These are phyloP conservation scores for Dissophora ornata DNA, from an alignment of 192 early-diverging fungal genomes.

Conservation along the genomic window DNA sequence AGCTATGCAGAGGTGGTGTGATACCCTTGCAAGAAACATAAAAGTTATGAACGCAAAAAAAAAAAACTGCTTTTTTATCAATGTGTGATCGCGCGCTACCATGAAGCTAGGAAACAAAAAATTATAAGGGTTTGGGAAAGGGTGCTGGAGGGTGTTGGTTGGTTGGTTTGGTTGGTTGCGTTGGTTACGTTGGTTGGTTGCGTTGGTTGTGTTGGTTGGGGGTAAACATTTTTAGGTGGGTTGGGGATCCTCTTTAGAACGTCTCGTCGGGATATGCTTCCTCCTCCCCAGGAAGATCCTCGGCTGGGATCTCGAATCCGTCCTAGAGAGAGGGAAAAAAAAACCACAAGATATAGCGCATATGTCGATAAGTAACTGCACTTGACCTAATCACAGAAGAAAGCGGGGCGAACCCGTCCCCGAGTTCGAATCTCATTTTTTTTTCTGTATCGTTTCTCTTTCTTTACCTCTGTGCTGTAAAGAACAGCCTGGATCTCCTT, in stretches of 20 bases:
- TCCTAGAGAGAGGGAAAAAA: constrained; percentile 62
- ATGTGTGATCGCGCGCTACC: neutral
- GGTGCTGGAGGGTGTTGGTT: too few species aligned
- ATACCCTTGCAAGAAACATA: too few species aligned
- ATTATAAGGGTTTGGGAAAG: neutral
- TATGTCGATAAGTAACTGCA: too few species aligned
- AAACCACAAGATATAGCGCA: neutral
- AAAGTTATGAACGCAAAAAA: neutral
- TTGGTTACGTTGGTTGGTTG: too few species aligned
- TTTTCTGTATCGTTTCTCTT: neutral
- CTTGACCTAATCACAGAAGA: too few species aligned
- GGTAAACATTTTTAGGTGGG: too few species aligned
- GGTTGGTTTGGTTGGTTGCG: too few species aligned
- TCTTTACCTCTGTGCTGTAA: constrained; percentile 84
- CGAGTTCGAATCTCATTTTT: neutral
- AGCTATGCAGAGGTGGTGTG: too few species aligned
- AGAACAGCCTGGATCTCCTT: constrained; percentile 88
- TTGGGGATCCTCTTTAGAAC: too few species aligned
- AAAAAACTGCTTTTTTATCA: constrained; percentile 6
- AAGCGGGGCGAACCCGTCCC: too few species aligned
- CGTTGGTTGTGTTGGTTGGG: too few species aligned
- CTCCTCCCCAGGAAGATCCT: constrained; percentile 55
- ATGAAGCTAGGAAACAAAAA: neutral
- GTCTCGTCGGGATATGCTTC: constrained; percentile 71
- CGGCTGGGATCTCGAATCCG: constrained; percentile 82